Base-by-base conservation (phyloP, 768 basidiomycete genomes). In the Leccinum arenicola region DNA sequence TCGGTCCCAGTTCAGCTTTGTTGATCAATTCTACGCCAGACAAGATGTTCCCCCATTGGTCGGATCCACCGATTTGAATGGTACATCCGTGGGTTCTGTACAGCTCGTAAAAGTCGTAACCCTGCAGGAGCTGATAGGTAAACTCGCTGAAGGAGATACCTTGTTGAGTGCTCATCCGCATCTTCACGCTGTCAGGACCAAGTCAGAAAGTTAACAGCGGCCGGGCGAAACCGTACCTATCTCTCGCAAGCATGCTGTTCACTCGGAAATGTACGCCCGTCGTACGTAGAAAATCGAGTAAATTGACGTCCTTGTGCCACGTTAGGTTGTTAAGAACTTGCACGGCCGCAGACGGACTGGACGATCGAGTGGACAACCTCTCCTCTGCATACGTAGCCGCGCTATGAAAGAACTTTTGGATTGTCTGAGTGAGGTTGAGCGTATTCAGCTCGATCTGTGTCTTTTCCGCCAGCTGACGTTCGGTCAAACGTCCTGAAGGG, bases 71-170 rank as follows among this genome's bases (percentile, higher is more conserved):
- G 45, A 98, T 76, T 73, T 99, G 97, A 47, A 97, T 83, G 14
- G 83, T 82, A 73, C 96, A 98, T 4, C 78, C 79, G 54, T 82
- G 78, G 21, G 80, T 71, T 62, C 79, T 78, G 70, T 89, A 76
- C 9, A 99, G 80, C 65, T 86, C 78, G 64, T 88, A 83, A 75
- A 97, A 99, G 74, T 99, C 97, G 75, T 95, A 92, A 11, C 94
- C 97, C 76, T 99, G 97, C 27, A 99, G 81, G 23, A 99, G 84
- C 68, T 99, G 97, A 72, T 99, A 99, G 4, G 92, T 87, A 75
- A 99, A 98, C 71, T 99, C 97, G 19, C 95, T 94, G 77, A 96
- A 99, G n/a, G 95, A 97, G 61, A 98, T 88, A 49, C 96, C 96
- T 65, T 87, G 84, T 61, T 88, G 85, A 0, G 91, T 86, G 6